phyloP scores from a whole-genome alignment of 768 basidiomycete genomes.

The Lactarius psammicola region DNA sequence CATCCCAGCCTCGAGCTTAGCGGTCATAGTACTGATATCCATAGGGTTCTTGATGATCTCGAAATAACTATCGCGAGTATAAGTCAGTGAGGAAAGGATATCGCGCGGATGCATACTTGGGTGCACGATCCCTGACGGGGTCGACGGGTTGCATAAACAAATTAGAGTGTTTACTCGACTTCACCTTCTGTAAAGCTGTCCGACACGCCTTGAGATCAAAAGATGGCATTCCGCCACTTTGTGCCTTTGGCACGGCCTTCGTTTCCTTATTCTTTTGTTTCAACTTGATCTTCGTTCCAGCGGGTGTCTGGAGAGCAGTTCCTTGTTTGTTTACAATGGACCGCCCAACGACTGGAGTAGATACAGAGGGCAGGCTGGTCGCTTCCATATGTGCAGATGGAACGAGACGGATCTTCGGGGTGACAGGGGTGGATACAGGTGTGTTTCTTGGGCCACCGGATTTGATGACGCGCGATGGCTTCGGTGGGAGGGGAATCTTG shows the following conservation, averaged over 20 bases:
- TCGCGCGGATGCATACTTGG: constrained; percentile 55
- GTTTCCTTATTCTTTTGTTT: constrained; percentile 36
- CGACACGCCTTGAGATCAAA: constrained; percentile 75
- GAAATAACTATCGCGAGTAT: constrained; percentile 65
- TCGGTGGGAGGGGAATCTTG: constrained; percentile 49
- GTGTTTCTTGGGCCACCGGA: constrained; percentile 38
- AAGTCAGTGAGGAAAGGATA: constrained; percentile 6
- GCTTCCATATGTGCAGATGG: constrained; percentile 35
- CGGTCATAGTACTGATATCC: constrained; percentile 87
- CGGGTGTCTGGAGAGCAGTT: constrained; percentile 2
- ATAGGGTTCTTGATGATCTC: constrained; percentile 89
- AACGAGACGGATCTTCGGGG: constrained; percentile 51
- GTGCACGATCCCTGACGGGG: constrained; percentile 88
- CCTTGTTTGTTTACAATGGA: constrained; percentile 17
- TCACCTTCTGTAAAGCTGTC: constrained; percentile 77
- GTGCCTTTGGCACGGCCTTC: constrained; percentile 62
- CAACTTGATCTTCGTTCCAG: constrained; percentile 21
- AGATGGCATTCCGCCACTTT: constrained; percentile 70
- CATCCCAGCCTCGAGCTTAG: constrained; percentile 82
- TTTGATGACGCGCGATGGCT: constrained; percentile 36
- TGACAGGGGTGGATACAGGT: constrained; percentile 33
- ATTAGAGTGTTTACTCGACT: constrained; percentile 65
- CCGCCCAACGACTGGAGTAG: constrained; percentile 3
- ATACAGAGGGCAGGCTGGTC: constrained; percentile 36
- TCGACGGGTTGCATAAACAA: constrained; percentile 91